Percentiles rank a stretch among this genome's conserved stretches.
phyloP scores from a whole-genome alignment of 2,329 filamentous ascomycete genomes.

The Magnaporthiopsis rhizophila region DNA sequence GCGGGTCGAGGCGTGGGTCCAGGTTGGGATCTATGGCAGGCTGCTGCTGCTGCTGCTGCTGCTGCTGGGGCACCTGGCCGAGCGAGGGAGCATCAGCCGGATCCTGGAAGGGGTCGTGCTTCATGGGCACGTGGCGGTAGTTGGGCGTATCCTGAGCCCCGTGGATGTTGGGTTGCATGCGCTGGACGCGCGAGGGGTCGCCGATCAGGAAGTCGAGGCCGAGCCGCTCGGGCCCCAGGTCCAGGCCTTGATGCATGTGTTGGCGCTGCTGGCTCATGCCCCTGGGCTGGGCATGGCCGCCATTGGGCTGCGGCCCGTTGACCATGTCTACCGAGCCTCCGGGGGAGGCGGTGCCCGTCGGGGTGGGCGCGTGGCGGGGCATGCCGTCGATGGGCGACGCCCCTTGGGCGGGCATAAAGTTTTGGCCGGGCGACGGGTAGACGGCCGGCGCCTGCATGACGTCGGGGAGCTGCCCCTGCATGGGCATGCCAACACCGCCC shows the following conservation, averaged over 20 bases:
- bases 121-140: constrained; percentile 40
- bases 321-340: constrained; percentile 17
- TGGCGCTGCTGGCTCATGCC: constrained; percentile 14
- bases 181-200: constrained; percentile 44
- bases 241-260: constrained; percentile 44
- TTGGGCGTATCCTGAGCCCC: constrained; percentile 36
- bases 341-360: constrained; percentile 30
- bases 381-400: background rate
- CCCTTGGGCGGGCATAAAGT: constrained; percentile 2
- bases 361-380: constrained; percentile 26
- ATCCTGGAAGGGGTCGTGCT: constrained; percentile 29
- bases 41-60: background rate
- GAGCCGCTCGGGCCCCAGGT: constrained; percentile 58
- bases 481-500: background rate
- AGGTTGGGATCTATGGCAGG: background rate
- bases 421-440: background rate
- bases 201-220: constrained; percentile 68
- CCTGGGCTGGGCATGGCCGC: background rate
- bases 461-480: background rate
- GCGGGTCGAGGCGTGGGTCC: constrained; percentile 7
- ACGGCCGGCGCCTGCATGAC: background rate
- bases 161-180: constrained; percentile 41
- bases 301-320: background rate
- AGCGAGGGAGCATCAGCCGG: background rate
- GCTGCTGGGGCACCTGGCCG: background rate